Base-by-base conservation (phyloP, 2,329 filamentous ascomycete genomes). In the Triangularia setosa region DNA sequence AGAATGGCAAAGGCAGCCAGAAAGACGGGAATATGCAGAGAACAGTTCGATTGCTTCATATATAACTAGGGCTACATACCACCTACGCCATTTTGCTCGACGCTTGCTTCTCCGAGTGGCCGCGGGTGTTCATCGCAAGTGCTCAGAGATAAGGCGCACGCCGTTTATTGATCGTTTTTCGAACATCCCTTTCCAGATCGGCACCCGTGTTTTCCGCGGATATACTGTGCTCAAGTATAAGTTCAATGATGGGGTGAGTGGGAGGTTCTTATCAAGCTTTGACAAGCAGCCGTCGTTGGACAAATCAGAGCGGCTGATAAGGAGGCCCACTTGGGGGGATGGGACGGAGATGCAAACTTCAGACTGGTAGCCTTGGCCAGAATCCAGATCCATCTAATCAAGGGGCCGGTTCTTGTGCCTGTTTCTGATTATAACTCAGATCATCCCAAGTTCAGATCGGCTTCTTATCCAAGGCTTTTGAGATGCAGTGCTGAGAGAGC, bases 301-400 rank as follows among this genome's bases (percentile, higher is more conserved):
- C 69, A 66, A 69, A 70, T 69, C 70, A 68, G 56, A 56, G 28
- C 28, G 35, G 23, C 53, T 65, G 70, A 72, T 72, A 72, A 71
- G 67, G 48, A 12, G 64, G 63, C 54, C 65, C 66, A 63, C 64
- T 54, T 33, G 7, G 40, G 54, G 40, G 58, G 61, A 66, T 64
- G 40, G 40, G 27, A 60, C 70, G 71, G 70, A 71, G 70, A 72
- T 72, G 64, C 40, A 48, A 48, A 48, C n/a, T 48, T 48, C 40
- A 48, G 40, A 48, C 33, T 40, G 30, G 30, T 16, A 33, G 30
- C 30, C 12, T 14, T 48, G 40, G 40, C 7, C n/a, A n/a, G n/a
- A n/a, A n/a, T n/a, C 40, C 40, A 21, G 40, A 48, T 48, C 4
- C n/a, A 48, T 48, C n/a, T 48, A 21, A 48, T 21, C n/a, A 9